Conservation (phyloP, 768 basidiomycete genomes). For the Dacryopinax primogenitus region DNA sequence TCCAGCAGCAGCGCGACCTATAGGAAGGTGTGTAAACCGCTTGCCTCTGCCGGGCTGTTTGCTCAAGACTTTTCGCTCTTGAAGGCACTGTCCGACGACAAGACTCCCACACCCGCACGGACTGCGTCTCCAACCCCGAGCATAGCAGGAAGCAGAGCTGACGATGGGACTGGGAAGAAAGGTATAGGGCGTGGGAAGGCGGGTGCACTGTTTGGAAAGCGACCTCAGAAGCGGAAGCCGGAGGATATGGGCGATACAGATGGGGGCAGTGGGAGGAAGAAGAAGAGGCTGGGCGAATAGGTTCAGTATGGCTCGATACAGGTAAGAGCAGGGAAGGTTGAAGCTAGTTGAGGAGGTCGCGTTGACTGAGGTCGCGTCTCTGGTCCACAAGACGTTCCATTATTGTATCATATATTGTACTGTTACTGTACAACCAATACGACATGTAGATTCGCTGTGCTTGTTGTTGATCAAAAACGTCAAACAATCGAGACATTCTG, state of each 20-base stretch:
- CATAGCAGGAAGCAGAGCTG: background rate
- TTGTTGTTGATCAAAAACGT: too few species aligned
- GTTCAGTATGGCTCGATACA: background rate
- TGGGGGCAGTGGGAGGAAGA: constrained; percentile 1
- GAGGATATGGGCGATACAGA: background rate
- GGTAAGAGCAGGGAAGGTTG: background rate
- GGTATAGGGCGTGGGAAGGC: background rate
- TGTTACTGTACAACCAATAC: too few species aligned
- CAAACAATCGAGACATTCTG: too few species aligned
- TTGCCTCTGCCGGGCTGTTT: background rate
- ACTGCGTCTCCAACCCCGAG: background rate
- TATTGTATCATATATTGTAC: too few species aligned
- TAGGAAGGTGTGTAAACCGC: constrained; percentile 42
- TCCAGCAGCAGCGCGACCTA: constrained; percentile 68
- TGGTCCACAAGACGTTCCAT: too few species aligned
- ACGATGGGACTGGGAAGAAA: background rate
- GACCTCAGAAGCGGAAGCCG: constrained; percentile 1
- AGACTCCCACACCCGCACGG: background rate
- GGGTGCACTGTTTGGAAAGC: background rate
- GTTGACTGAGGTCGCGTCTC: too few species aligned
- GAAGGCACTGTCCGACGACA: constrained; percentile 1
- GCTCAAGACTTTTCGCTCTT: background rate
- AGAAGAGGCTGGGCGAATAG: background rate
- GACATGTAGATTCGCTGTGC: too few species aligned
- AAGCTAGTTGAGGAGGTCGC: background rate